phyloP scores from a whole-genome alignment of 108 stramenopile species.

The Nitzschia inconspicua region DNA sequence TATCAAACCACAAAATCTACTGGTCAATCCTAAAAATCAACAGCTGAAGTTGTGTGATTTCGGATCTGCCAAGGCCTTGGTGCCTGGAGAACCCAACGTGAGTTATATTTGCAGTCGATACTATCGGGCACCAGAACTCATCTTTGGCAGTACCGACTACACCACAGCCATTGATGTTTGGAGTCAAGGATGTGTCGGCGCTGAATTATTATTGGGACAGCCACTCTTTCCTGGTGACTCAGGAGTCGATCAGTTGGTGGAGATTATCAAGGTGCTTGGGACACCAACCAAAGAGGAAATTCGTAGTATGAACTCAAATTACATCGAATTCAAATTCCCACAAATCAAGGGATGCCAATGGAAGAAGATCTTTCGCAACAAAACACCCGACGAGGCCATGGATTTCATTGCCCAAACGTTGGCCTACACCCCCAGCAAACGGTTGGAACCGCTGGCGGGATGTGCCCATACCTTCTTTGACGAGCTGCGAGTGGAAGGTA shows the following conservation, averaged over 20 bases:
- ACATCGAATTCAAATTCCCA: constrained; percentile 99
- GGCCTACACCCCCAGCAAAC: constrained; percentile 87
- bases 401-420: constrained; percentile 89
- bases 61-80: constrained; percentile 95
- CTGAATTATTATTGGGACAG: constrained; percentile 94
- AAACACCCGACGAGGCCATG: constrained; percentile 91
- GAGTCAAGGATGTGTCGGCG: constrained; percentile 94
- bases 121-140: constrained; percentile 99
- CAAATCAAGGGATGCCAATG: constrained; percentile 98
- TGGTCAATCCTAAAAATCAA: constrained; percentile 92
- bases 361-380: constrained; percentile 91
- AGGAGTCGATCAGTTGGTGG: constrained; percentile 98
- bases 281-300: constrained; percentile 98
- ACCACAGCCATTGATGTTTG: constrained; percentile 95
- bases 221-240: constrained; percentile 98
- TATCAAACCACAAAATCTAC: constrained; percentile 98
- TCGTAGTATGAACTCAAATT: constrained; percentile 94
- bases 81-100: constrained; percentile 95
- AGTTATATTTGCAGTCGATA: constrained; percentile 97
- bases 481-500: constrained; percentile 80
- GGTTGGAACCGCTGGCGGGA: constrained; percentile 88
- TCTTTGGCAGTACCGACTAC: constrained; percentile 98
- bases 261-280: constrained; percentile 98
- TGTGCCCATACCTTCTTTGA: constrained; percentile 95
- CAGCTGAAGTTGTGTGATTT: constrained; percentile 98